Percentiles rank a stretch among this genome's conserved stretches.
These are phyloP conservation scores for Marasmius fiardii DNA, from an alignment of 1,284 basidiomycete genomes.

Conservation along the genomic window DNA sequence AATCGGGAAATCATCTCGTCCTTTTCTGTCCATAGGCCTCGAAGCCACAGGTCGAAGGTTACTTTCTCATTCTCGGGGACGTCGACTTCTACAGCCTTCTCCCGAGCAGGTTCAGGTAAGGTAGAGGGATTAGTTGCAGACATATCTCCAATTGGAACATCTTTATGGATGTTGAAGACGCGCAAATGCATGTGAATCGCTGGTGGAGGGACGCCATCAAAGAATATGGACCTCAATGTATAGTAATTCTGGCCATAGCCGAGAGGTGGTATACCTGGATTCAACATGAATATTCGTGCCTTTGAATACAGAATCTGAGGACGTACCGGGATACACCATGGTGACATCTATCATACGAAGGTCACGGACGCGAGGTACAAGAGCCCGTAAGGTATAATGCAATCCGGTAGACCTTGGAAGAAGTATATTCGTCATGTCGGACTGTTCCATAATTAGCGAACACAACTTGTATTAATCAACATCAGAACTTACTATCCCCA, in stretches of 20 bases:
- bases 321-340: conserved; percentile 81
- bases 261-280: conserved; percentile 59
- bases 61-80: conserved; percentile 66
- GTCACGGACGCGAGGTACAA: conserved; percentile 74
- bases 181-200: conserved; percentile 84
- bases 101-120: conserved; percentile 22
- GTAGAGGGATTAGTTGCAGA: conserved; percentile 32
- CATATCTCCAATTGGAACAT: conserved; percentile 66
- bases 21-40: conserved; percentile 80
- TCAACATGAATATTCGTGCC: conserved; percentile 6
- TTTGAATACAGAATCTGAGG: background rate
- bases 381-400: conserved; percentile 79
- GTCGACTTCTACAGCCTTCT: conserved; percentile 47
- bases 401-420: conserved; percentile 91
- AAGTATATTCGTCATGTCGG: conserved; percentile 76
- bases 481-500: conserved; percentile 66
- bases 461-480: background rate
- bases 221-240: conserved; percentile 87
- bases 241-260: conserved; percentile 84
- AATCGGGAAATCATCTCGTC: conserved; percentile 72
- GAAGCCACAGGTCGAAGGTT: conserved; percentile 82
- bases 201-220: conserved; percentile 81
- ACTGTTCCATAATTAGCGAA: conserved; percentile 43
- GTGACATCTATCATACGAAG: conserved; percentile 88
- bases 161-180: conserved; percentile 61